Evolutionary conservation across 345 rosid genomes (phyloP), one percentile per base, ranked within the genome.

Genomic region (Moricandia arvensis): DNA sequence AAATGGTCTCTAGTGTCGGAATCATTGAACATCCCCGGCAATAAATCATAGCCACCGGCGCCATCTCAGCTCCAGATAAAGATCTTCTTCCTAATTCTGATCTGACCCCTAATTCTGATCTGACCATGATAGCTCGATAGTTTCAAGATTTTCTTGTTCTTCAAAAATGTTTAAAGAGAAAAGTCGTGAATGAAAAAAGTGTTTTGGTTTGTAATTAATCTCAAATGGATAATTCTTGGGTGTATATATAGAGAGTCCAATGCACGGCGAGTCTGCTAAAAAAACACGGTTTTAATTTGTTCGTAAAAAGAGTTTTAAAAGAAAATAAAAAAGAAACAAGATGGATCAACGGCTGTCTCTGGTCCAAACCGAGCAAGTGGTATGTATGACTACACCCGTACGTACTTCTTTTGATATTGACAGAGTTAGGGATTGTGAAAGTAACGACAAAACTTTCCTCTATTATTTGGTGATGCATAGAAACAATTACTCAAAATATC

Each of bases 1-100:
- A 38, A 57, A 85, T 85, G 7, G 88, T 82, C 77, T 85, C 90
- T 64, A 87, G 68, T 61, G 63, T 79, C 4, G 86, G 87, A 59
- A 45, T 75, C 54, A 63, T 69, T 17, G 85, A 78, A 61, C 78
- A 67, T 65, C 66, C 80, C 71, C 79, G 78, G 26, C 59, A 69
- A 57, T 76, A 49, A 63, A 79, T 63, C 69, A 83, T 15, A 21
- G 74, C 76, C 29, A 59, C 47, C 26, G 88, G 88, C 17, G 80
- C 80, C 51, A 72, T 69, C 37, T 87, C 90, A 12, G 78, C 67
- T 62, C 73, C 59, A 5, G 64, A 37, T n/a, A 72, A 53, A 11
- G 38, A 53, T 30, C 74, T 72, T 11, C 51, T 61, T 24, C 69
- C 31, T 73, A n/a, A n/a, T n/a, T n/a, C n/a, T n/a, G n/a, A n/a